Evolutionary conservation across 331 rosid genomes (phyloP), one percentile per base, ranked within the genome.

Genomic region (Cydonia oblonga): DNA sequence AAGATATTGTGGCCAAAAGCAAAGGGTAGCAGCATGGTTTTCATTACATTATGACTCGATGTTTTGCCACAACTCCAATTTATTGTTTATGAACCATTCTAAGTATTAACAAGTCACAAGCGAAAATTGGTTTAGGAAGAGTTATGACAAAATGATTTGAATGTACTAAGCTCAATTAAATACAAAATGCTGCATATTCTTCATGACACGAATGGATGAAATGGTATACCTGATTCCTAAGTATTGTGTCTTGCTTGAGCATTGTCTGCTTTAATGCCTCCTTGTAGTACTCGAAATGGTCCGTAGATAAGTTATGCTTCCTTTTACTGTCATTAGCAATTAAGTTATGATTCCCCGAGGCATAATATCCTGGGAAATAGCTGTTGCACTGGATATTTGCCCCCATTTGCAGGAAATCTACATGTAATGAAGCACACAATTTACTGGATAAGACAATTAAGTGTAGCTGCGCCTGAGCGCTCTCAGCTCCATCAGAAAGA

Each of bases 231-330:
- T 92, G 97, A 67, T 83, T 89, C 86, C 79, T 87, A 51, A 89
- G 81, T 28, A 83, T 66, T 69, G 87, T 80, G 71, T 92, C 96
- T 42, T 89, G 93, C 78, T 81, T 72, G 61, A 92, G 92, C 76
- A 92, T 89, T 51, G 80, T 87, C 86, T 86, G 93, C 81, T 87
- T 89, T 53, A 89, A 62, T 66, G 74, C 69, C 67, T 87, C 96
- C 85, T 80, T 85, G 75, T 81, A 73, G 75, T 69, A 78, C 60
- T 79, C 83, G 12, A 71, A 28, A 72, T 70, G 72, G 23, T 74
- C 74, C 12, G 84, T 30, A 62, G 84, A 73, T 51, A 59, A 58
- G 51, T 71, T 38, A 59, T 40, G 75, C 9, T 38, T 40, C 67
- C 14, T 78, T 67, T 79, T 49, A 76, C 84, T 84, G 67, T 85